A percentile compares a stretch with the other conserved stretches of the same genome.
These are phyloP conservation scores for Lachancea kluyveri DNA, from an alignment of 805 yeast genomes.

Conservation along the genomic window DNA sequence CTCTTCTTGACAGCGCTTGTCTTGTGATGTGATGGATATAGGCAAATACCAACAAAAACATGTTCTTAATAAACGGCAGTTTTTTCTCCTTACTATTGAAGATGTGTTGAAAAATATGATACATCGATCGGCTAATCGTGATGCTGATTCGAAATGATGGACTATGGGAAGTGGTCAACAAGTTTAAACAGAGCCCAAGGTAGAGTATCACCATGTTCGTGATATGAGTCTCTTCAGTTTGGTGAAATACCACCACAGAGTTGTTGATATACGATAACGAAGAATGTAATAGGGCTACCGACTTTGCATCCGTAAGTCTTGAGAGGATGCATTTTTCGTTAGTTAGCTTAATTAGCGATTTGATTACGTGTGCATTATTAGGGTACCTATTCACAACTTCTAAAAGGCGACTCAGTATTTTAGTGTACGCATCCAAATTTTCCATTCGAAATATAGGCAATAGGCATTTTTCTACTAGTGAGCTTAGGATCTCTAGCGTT, in stretches of 20 bases:
- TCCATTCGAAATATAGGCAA: too few relatives aligned
- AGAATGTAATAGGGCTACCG: neutral
- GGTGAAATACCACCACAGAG: neutral
- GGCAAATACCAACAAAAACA: conserved; percentile 5
- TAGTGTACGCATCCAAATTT: too few relatives aligned
- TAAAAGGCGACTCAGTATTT: too few relatives aligned
- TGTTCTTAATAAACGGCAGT: conserved; percentile 7
- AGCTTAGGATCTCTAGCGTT: too few relatives aligned
- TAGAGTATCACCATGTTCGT: conserved; percentile 6
- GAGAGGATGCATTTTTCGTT: conserved; percentile 6
- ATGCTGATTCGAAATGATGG: too few relatives aligned
- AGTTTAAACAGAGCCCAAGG: conserved; percentile 7
- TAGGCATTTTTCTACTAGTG: too few relatives aligned
- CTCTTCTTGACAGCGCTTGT: conserved; percentile 1
- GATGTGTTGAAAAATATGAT: too few relatives aligned
- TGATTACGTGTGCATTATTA: conserved; percentile 9
- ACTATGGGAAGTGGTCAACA: too few relatives aligned
- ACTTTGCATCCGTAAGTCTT: neutral
- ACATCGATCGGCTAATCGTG: too few relatives aligned
- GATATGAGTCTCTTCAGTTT: neutral
- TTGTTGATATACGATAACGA: conserved; percentile 1
- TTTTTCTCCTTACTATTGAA: too few relatives aligned
- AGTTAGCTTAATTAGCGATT: conserved; percentile 21
- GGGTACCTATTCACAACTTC: too few relatives aligned
- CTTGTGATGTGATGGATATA: neutral